A percentile compares a stretch with the other conserved stretches of the same genome.
Evolutionary conservation across 2,329 filamentous ascomycete species (phyloP).

Genomic region (Colletotrichum incanum): DNA sequence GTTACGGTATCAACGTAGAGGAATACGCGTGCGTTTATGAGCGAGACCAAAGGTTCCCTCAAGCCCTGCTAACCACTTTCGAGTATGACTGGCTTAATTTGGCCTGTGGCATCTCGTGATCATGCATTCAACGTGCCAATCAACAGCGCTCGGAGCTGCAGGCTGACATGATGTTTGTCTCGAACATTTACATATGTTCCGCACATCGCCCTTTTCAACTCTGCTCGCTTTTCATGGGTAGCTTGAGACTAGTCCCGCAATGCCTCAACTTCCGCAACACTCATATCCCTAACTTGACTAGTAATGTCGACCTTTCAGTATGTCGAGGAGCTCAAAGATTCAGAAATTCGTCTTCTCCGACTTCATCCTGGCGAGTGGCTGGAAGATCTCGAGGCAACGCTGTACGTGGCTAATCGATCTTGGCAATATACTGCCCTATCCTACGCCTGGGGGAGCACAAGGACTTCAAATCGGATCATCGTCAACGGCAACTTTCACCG

Average conservation of each 20-base stretch:
- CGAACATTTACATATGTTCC: neutral
- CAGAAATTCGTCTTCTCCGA: slow-evolving; percentile 31
- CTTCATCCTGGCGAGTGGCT: slow-evolving; percentile 37
- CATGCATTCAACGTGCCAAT: neutral
- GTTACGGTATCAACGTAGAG: too few relatives aligned
- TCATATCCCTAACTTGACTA: neutral
- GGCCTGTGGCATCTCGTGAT: neutral
- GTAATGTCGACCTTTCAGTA: slow-evolving; percentile 26
- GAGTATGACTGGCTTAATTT: neutral
- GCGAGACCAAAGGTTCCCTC: neutral
- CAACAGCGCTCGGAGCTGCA: neutral
- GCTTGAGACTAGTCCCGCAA: too few relatives aligned
- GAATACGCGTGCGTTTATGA: too few relatives aligned
- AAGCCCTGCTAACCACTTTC: neutral
- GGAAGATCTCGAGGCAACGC: slow-evolving; percentile 19
- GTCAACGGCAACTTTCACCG: slow-evolving; percentile 45
- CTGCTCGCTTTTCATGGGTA: neutral
- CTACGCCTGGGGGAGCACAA: slow-evolving; percentile 49
- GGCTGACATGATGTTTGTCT: slow-evolving; percentile 6
- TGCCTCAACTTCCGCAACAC: neutral
- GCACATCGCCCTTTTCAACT: too few relatives aligned
- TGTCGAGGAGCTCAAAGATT: neutral
- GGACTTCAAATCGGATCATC: slow-evolving; percentile 40
- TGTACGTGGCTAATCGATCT: slow-evolving; percentile 13
- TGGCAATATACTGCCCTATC: slow-evolving; percentile 47